Base-by-base conservation (phyloP, 345 rosid genomes). In the Brassica napus region DNA sequence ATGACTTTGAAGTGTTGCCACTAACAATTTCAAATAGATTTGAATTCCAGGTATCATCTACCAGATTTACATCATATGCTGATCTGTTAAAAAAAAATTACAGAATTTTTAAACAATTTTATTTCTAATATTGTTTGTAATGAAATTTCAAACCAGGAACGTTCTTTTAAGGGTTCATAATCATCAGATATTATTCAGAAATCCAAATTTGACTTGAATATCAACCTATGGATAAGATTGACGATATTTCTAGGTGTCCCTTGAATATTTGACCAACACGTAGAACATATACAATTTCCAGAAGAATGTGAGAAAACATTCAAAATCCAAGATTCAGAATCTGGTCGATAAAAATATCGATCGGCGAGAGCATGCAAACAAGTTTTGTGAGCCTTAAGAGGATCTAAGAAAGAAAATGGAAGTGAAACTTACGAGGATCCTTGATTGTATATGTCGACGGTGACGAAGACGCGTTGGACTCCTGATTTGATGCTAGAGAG, bases 371-470 rank as follows among this genome's bases (percentile, higher is more conserved):
- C 49, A 65, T 35, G 15, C 28, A 34, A 65, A 16, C 26, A 65
- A 9, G 14, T 65, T 32, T 64, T 64, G 23, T n/a, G 24, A 31
- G 44, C 44, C 23, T 8, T 5, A 28, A 0, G 68, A 64, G 44
- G 49, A 35, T 34, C 69, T 16, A 37, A 37, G 49, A 35, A 37
- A 58, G 30, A 58, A 23, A 23, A 4, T 9, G 63, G 14, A 58
- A 3, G 14, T 3, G 65, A 73, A 65, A 83, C 90, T 82, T 76
- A 90, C 98, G 93, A 85, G 63, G 90, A 86, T 83, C 97, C 96
- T 75, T 90, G 94, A 55, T 94, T 92, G 85, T 92, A 89, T 82
- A 92, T 85, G 77, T 90, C 94, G 70, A 94, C 60, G 60, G 94
- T 83, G 78, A 94, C 96, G 34, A 86, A 84, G 85, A 94, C 89